Evolutionary conservation across 2,329 filamentous ascomycete genomes (phyloP), one percentile per base, ranked within the genome.

Genomic region (Fusarium sp.): DNA sequence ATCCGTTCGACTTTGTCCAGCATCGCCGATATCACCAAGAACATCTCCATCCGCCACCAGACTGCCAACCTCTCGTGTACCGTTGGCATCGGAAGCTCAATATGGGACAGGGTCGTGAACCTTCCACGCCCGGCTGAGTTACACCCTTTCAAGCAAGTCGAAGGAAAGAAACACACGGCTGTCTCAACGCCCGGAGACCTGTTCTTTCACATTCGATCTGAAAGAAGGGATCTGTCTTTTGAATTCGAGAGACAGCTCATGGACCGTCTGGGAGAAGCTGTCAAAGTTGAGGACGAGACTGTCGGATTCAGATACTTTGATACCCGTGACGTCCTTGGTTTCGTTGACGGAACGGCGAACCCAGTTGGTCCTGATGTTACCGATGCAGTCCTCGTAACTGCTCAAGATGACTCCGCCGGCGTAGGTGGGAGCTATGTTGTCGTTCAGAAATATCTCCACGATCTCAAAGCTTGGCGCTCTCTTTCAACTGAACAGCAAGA

Each of bases 301-400:
- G 81, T 84, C 1, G 89, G 89, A 0, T 91, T 91, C 78, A 86
- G 89, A 4, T 91, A 91, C 78, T 90, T 90, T 68, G 89, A 91
- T 70, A 84, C 87, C 0, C 87, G 89, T 1, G 89, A 91, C 69
- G 84, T 91, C 0, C 84, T 91, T 0, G 89, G 89, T 1, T 91
- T 91, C 62, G 88, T 91, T 4, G 89, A 91, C 67, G 89, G 89
- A 18, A 91, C 89, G 0, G 89, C 89, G 3, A 91, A 91, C 71
- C 89, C 89, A 0, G 83, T 87, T 1, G 88, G 88, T 0, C 76
- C 82, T 0, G 84, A 81, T 1, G 83, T 89, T 0, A 76, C 81
- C 0, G 80, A 81, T 1, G 80, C 88, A 0, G 83, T 87, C 2
- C 78, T 90, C 2, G 78, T 90, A 11, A 77, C 82, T 1, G 81